Evolutionary conservation across 2,329 filamentous ascomycete genomes (phyloP).

Genomic region (Penicillium sp.): DNA sequence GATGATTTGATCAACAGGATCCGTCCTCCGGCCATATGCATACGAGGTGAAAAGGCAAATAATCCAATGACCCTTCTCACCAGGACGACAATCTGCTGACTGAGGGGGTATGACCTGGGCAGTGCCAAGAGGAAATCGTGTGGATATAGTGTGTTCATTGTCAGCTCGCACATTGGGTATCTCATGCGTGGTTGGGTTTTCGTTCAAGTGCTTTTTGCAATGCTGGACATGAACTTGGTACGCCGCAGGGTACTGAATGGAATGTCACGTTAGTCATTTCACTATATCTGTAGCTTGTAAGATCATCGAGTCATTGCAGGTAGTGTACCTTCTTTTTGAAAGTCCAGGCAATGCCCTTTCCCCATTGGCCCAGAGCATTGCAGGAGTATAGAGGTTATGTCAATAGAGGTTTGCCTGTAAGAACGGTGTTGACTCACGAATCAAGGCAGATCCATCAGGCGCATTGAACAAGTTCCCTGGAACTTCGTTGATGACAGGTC

Average conservation of each 20-base stretch:
- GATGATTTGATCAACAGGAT: slow-evolving; percentile 42
- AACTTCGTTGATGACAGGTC: slow-evolving; percentile 31
- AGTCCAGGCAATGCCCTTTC: slow-evolving; percentile 51
- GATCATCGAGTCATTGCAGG: background rate
- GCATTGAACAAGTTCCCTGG: slow-evolving; percentile 50
- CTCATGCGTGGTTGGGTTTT: background rate
- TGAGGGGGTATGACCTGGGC: slow-evolving; percentile 51
- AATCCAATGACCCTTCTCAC: slow-evolving; percentile 46
- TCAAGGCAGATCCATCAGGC: slow-evolving; percentile 46
- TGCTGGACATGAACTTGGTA: slow-evolving; percentile 45
- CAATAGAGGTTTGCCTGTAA: background rate
- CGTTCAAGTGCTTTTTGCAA: slow-evolving; percentile 35
- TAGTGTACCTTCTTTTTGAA: slow-evolving; percentile 41
- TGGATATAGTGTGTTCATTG: slow-evolving; percentile 6
- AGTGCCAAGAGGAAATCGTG: slow-evolving; percentile 41
- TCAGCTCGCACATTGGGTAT: slow-evolving; percentile 5
- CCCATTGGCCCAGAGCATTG: slow-evolving; percentile 55
- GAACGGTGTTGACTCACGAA: slow-evolving; percentile 34
- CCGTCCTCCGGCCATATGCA: slow-evolving; percentile 42
- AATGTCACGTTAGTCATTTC: background rate
- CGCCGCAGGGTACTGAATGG: slow-evolving; percentile 46
- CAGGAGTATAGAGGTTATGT: slow-evolving; percentile 46
- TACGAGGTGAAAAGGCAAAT: slow-evolving; percentile 55
- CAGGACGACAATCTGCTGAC: slow-evolving; percentile 26
- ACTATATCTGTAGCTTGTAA: too few species aligned